These are phyloP conservation scores for Ophiostoma sp. DNA, from an alignment of 2,329 filamentous ascomycete genomes.

Conservation along the genomic window DNA sequence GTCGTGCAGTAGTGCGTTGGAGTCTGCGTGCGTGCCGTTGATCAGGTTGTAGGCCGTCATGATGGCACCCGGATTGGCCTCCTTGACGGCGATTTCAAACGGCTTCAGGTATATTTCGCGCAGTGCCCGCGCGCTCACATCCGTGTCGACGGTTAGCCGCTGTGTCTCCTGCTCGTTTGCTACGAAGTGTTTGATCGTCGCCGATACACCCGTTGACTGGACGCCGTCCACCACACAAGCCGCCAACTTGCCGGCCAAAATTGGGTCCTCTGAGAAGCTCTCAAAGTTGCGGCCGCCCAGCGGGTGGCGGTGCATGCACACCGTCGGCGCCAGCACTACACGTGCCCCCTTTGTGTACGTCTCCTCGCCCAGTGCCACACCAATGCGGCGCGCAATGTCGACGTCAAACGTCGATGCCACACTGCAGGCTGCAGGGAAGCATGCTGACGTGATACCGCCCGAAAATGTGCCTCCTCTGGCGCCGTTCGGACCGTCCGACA, in stretches of 20 bases:
- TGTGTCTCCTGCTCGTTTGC: conserved; percentile 13
- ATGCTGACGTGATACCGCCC: conserved; percentile 14
- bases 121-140: background rate
- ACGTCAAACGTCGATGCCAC: conserved; percentile 15
- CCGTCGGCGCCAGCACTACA: conserved; percentile 7
- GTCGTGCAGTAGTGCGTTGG: conserved; percentile 7
- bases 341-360: conserved; percentile 17
- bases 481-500: conserved; percentile 16
- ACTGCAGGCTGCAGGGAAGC: conserved; percentile 17
- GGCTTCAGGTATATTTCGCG: conserved; percentile 16
- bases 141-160: background rate
- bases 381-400: conserved; percentile 6
- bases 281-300: conserved; percentile 15
- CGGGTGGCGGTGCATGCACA: conserved; percentile 5
- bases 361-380: conserved; percentile 15
- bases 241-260: background rate
- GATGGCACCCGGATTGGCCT: conserved; percentile 6
- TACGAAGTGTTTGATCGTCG: conserved; percentile 14
- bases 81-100: conserved; percentile 15
- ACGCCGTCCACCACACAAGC: background rate
- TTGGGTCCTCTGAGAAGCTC: conserved; percentile 10
- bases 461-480: conserved; percentile 15
- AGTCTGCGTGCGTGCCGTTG: conserved; percentile 14
- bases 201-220: conserved; percentile 4
- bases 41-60: conserved; percentile 16